phyloP scores from a whole-genome alignment of 2,329 filamentous ascomycete genomes.

The Cryphonectria naterciae region DNA sequence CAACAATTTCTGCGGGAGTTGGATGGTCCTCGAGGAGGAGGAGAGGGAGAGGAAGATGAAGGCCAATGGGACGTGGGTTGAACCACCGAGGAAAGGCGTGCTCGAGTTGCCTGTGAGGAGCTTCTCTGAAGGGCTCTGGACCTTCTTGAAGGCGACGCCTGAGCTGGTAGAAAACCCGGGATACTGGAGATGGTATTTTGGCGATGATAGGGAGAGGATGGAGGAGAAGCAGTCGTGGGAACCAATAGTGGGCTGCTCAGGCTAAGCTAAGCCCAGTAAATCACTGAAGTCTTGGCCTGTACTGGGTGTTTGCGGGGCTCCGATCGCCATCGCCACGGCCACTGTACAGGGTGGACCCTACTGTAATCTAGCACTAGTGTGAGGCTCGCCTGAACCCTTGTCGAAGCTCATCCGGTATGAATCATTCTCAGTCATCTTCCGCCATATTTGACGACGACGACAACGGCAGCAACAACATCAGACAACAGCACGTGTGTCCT shows the following conservation, averaged over 20 bases:
- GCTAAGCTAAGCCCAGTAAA: background rate
- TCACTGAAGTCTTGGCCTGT: background rate
- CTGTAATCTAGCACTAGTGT: background rate
- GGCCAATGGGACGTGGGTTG: background rate
- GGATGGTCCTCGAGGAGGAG: background rate
- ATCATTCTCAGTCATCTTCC: conserved; percentile 11
- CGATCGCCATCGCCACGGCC: background rate
- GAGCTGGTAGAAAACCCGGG: background rate
- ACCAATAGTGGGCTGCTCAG: background rate
- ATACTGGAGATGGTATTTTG: background rate
- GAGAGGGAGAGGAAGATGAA: background rate
- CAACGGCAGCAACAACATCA: background rate
- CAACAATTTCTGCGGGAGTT: no score
- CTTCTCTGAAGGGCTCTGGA: no score
- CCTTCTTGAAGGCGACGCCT: background rate
- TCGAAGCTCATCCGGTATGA: background rate
- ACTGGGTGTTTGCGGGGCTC: background rate
- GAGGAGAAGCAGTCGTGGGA: background rate
- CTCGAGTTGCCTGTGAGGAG: no score
- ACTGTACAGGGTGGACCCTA: background rate
- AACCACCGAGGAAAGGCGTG: background rate
- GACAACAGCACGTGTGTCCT: no score
- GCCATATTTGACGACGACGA: conserved; percentile 1
- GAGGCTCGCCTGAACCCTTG: background rate
- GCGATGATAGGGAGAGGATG: background rate